phyloP scores from a whole-genome alignment of 148 eudicot species.

The Rhododendron kiyosumense region DNA sequence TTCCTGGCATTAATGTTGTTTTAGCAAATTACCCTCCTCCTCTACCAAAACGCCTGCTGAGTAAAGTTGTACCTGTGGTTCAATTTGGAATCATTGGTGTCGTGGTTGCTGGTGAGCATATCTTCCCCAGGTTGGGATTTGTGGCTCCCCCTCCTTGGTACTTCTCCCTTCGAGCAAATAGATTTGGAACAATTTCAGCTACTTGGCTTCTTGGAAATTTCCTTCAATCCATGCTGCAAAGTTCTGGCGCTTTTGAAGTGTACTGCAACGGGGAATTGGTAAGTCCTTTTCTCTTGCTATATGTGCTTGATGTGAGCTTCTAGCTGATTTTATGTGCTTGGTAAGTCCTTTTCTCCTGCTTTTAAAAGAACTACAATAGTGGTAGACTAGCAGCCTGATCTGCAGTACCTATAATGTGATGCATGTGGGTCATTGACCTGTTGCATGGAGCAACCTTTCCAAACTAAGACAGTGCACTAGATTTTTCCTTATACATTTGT shows the following conservation, averaged over 20 bases:
- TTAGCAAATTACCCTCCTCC: conserved; percentile 91
- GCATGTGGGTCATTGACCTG: background rate
- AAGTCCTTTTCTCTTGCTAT: conserved; percentile 10
- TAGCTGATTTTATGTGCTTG: conserved; percentile 1
- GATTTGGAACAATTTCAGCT: conserved; percentile 89
- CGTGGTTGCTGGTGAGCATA: conserved; percentile 84
- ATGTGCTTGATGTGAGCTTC: background rate
- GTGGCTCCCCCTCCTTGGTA: conserved; percentile 90
- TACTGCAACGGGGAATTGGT: conserved; percentile 67
- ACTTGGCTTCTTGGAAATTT: conserved; percentile 93
- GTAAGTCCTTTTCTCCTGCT: no score
- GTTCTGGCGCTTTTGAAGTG: conserved; percentile 97
- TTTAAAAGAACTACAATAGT: background rate
- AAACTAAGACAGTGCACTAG: background rate
- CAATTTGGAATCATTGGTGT: conserved; percentile 74
- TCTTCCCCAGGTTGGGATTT: conserved; percentile 84
- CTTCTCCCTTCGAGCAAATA: conserved; percentile 74
- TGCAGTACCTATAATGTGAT: background rate
- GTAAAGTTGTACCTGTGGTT: conserved; percentile 69
- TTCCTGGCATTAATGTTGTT: conserved; percentile 69
- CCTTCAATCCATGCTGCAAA: conserved; percentile 71
- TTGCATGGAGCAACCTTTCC: background rate
- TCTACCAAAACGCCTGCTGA: conserved; percentile 79
- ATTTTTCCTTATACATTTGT: background rate
- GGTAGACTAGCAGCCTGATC: background rate